These are phyloP conservation scores for Hemileccinum rubropunctum DNA, from an alignment of 768 basidiomycete species.

Conservation along the genomic window DNA sequence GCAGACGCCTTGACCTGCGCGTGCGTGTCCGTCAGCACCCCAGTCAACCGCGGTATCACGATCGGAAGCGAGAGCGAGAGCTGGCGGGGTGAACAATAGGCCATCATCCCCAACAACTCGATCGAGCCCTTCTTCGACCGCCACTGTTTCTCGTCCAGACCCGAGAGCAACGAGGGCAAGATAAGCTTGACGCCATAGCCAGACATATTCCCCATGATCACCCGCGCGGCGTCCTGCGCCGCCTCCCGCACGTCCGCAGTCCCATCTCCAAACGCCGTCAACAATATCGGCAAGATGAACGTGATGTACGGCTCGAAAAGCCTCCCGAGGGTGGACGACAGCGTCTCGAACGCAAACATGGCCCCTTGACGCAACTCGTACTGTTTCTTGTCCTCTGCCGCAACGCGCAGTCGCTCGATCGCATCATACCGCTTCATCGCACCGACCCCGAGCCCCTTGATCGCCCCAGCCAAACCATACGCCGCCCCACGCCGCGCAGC, in stretches of 20 bases:
- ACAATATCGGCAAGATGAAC: conserved; percentile 77
- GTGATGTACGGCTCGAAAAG: conserved; percentile 92
- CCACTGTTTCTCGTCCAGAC: conserved; percentile 98
- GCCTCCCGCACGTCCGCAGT: conserved; percentile 89
- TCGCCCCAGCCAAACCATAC: conserved; percentile 89
- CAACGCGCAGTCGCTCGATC: conserved; percentile 66
- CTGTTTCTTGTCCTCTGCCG: conserved; percentile 85
- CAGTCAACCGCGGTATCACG: conserved; percentile 93
- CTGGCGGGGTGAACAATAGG: conserved; percentile 94
- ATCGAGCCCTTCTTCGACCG: conserved; percentile 97
- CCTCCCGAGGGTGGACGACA: conserved; percentile 82
- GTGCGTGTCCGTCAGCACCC: conserved; percentile 95
- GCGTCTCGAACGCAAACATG: conserved; percentile 91
- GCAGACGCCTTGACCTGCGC: conserved; percentile 91
- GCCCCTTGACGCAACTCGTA: conserved; percentile 90
- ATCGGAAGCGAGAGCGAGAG: conserved; percentile 93
- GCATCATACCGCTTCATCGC: conserved; percentile 84
- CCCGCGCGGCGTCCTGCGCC: conserved; percentile 84
- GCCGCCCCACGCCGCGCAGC: conserved; percentile 95
- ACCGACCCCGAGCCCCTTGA: conserved; percentile 87
- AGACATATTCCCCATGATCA: conserved; percentile 94
- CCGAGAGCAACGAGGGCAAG: conserved; percentile 82
- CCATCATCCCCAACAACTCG: conserved; percentile 97
- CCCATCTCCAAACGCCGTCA: conserved; percentile 84
- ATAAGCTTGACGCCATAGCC: conserved; percentile 96